These are phyloP conservation scores for Cladosporium colombiae DNA, from an alignment of 2,329 filamentous ascomycete species.

Conservation along the genomic window DNA sequence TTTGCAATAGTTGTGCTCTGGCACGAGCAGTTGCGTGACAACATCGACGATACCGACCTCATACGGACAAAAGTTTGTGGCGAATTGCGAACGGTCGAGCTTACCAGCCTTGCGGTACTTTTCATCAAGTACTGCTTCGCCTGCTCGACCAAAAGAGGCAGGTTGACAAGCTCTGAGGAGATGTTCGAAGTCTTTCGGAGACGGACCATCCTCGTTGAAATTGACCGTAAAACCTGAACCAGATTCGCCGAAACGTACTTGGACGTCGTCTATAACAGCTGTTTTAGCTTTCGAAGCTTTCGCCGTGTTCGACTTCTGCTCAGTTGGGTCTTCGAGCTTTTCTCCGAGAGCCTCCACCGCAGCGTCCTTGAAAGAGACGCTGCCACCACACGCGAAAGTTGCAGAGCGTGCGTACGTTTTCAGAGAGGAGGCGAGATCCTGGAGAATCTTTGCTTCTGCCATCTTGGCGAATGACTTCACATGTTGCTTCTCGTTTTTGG, in stretches of 20 bases:
- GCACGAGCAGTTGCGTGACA: constrained; percentile 50
- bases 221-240: not conserved
- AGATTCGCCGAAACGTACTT: not conserved
- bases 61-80: constrained; percentile 52
- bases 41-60: constrained; percentile 55
- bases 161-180: constrained; percentile 37
- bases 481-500: not conserved
- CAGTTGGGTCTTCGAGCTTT: not conserved
- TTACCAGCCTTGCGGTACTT: constrained; percentile 56
- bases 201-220: not conserved
- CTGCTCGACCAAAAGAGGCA: constrained; percentile 52
- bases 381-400: constrained; percentile 1
- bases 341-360: not conserved
- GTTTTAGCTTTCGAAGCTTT: not conserved
- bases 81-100: constrained; percentile 51
- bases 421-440: not conserved
- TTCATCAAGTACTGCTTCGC: constrained; percentile 53
- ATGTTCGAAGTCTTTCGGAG: not conserved
- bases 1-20: constrained; percentile 25
- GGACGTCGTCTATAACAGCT: not conserved
- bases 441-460: not conserved
- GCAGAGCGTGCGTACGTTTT: not conserved
- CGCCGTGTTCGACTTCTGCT: not conserved
- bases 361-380: not conserved
- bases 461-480: not conserved